phyloP scores from a whole-genome alignment of 2,329 filamentous ascomycete species.

The Colletotrichum tropicale region DNA sequence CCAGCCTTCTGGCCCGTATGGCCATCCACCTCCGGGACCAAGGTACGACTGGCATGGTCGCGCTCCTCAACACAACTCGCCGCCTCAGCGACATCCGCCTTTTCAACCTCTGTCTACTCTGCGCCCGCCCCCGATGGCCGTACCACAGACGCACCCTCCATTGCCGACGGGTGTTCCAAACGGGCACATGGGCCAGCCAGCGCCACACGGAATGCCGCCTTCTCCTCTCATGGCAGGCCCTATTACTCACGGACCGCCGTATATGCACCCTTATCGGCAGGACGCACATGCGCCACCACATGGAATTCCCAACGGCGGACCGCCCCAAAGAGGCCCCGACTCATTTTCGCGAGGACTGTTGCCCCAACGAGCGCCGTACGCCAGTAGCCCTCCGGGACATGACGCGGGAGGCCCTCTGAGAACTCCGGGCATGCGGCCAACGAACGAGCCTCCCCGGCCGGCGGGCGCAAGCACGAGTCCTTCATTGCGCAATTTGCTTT shows the following conservation, averaged over 20 bases:
- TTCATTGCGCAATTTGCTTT: conserved; percentile 75
- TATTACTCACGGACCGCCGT: conserved; percentile 33
- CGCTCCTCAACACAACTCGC: conserved; percentile 53
- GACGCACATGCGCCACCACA: conserved; percentile 28
- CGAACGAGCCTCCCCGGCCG: conserved; percentile 31
- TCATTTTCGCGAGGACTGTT: conserved; percentile 50
- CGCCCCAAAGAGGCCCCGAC: conserved; percentile 47
- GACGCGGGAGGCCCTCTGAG: conserved; percentile 27
- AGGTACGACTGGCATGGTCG: conserved; percentile 52
- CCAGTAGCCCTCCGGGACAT: conserved; percentile 45
- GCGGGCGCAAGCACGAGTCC: conserved; percentile 77
- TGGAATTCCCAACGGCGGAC: conserved; percentile 41
- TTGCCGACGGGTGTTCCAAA: conserved; percentile 47
- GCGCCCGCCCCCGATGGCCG: conserved; percentile 52
- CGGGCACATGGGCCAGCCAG: conserved; percentile 42
- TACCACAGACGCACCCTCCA: conserved; percentile 45
- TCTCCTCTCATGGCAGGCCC: conserved; percentile 47
- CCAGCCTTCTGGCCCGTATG: conserved; percentile 38
- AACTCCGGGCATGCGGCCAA: conserved; percentile 22
- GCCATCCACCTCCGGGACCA: conserved; percentile 14
- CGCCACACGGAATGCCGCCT: conserved; percentile 49
- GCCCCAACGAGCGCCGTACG: conserved; percentile 45
- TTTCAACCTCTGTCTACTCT: conserved; percentile 46
- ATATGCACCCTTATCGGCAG: conserved; percentile 36
- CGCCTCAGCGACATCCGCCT: conserved; percentile 45